These are phyloP conservation scores for Moricandia moricandioides DNA, from an alignment of 345 rosid species.

Conservation along the genomic window DNA sequence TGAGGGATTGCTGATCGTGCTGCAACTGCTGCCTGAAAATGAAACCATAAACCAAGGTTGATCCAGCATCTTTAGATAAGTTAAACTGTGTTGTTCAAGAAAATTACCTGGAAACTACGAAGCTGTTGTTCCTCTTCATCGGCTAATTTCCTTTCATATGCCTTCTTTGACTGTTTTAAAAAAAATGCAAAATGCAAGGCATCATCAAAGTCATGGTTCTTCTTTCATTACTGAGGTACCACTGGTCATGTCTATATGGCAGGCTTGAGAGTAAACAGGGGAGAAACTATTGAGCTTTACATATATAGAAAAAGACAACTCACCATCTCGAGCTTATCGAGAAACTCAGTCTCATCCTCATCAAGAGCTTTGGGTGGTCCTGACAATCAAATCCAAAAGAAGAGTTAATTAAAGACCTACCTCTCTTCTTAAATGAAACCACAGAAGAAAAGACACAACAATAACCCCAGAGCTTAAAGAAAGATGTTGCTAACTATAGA, in stretches of 20 bases:
- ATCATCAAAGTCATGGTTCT: neutral
- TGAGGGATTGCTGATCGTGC: slow-evolving; percentile 55
- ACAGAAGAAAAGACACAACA: too few relatives aligned
- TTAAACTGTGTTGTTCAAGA: neutral
- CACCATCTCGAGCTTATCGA: slow-evolving; percentile 76
- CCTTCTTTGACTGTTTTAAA: slow-evolving; percentile 65
- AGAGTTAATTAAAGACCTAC: neutral
- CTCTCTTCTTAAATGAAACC: too few relatives aligned
- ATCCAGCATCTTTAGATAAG: too few relatives aligned
- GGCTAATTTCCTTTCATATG: slow-evolving; percentile 69
- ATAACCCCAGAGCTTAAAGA: neutral
- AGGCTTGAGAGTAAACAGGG: too few relatives aligned
- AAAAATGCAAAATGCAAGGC: neutral
- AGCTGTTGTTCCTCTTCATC: slow-evolving; percentile 73
- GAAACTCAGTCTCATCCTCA: slow-evolving; percentile 97
- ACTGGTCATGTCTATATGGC: neutral
- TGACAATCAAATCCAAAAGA: slow-evolving; percentile 27
- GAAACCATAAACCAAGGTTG: too few relatives aligned
- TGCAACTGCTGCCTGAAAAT: slow-evolving; percentile 78
- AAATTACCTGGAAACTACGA: slow-evolving; percentile 72
- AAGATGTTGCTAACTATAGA: neutral
- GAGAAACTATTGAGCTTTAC: neutral
- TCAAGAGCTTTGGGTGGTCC: slow-evolving; percentile 98
- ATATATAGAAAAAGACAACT: slow-evolving; percentile 18
- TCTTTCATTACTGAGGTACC: neutral